A percentile compares a stretch with the other conserved stretches of the same genome.
Conservation (phyloP, 2,329 filamentous ascomycete species). For the Neoarthrinium moseri region DNA sequence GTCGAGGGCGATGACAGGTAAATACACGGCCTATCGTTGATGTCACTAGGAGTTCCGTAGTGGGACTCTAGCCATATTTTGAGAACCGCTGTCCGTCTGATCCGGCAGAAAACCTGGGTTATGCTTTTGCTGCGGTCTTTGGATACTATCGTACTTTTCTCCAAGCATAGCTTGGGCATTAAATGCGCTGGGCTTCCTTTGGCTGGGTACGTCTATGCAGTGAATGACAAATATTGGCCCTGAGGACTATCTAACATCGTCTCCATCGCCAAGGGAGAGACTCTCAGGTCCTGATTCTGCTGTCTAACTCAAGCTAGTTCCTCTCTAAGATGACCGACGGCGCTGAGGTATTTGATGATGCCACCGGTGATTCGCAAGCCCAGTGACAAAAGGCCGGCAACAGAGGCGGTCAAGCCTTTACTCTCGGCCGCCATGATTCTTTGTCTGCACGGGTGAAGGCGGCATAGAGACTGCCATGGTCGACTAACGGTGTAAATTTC, state of each 20-base stretch:
- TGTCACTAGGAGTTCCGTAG: background rate
- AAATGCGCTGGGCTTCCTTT: background rate
- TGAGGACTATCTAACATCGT: background rate
- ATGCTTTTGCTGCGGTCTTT: background rate
- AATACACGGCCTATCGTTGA: background rate
- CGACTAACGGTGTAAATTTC: too few species aligned
- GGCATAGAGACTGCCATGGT: too few species aligned
- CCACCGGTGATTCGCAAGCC: constrained; percentile 6
- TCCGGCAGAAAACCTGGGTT: background rate
- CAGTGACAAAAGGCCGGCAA: constrained; percentile 8
- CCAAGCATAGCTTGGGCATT: background rate
- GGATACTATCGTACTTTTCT: constrained; percentile 3
- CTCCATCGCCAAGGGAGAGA: constrained; percentile 1
- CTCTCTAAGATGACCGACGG: constrained; percentile 2
- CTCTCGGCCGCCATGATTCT: constrained; percentile 7
- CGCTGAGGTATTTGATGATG: constrained; percentile 6
- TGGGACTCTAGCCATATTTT: background rate
- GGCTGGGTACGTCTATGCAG: background rate
- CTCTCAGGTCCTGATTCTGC: constrained; percentile 3
- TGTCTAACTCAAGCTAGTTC: constrained; percentile 5
- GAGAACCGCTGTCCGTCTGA: background rate
- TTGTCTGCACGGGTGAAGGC: too few species aligned
- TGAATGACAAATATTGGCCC: background rate
- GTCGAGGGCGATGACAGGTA: constrained; percentile 6
- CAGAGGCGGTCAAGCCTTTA: constrained; percentile 7